Evolutionary conservation across 2,329 filamentous ascomycete species (phyloP).

Genomic region (Paraphaeosphaeria sporulosa): DNA sequence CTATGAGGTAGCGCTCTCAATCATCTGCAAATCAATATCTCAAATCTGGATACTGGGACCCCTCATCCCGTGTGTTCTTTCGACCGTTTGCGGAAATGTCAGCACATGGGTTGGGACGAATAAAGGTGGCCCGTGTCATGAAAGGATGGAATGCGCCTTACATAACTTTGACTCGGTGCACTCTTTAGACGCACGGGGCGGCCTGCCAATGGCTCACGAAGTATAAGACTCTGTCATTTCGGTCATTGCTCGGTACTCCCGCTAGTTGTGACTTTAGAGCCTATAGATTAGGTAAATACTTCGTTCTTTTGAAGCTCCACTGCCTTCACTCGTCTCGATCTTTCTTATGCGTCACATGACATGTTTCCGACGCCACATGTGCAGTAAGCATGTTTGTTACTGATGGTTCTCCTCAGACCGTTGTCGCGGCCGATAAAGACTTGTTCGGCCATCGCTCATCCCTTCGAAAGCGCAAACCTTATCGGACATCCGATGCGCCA

Average conservation of each 20-base stretch:
- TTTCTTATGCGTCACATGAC: not conserved
- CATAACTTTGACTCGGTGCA: not conserved
- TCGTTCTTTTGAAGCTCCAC: not conserved
- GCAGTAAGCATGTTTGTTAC: not conserved
- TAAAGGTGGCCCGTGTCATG: not conserved
- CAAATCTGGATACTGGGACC: not conserved
- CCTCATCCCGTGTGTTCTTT: not conserved
- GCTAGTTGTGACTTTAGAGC: not conserved
- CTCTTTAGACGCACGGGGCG: not conserved
- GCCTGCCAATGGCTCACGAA: not conserved
- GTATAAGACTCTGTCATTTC: not conserved
- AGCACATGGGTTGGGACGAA: not conserved
- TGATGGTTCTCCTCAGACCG: not conserved
- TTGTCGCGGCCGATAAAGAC: not conserved
- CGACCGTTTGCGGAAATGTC: not conserved
- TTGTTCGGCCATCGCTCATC: not conserved
- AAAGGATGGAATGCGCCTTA: not conserved
- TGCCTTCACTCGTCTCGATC: not conserved
- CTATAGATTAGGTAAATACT: not conserved
- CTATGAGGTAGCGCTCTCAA: not conserved
- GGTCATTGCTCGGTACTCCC: not conserved
- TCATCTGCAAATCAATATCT: not conserved
- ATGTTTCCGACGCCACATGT: too few relatives aligned
- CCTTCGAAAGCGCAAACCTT: not conserved
- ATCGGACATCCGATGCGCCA: not conserved